Percentiles rank a stretch among this genome's conserved stretches.
Evolutionary conservation across 2,329 filamentous ascomycete genomes (phyloP).

Genomic region (Fusarium anthophilum): DNA sequence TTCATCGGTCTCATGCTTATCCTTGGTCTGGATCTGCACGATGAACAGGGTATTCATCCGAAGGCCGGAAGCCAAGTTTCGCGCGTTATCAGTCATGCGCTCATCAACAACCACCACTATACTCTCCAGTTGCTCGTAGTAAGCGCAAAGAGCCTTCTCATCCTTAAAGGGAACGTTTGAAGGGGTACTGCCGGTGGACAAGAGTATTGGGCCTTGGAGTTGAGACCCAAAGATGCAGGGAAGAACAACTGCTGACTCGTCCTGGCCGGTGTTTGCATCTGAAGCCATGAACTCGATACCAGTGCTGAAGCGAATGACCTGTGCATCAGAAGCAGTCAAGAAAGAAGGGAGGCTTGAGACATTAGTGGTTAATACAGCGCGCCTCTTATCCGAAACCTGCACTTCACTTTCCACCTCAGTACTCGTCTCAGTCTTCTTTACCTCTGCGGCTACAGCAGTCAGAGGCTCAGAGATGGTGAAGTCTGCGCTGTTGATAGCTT

Average conservation of each 20-base stretch:
- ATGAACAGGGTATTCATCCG: constrained; percentile 8
- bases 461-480: neutral
- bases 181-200: neutral
- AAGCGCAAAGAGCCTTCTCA: neutral
- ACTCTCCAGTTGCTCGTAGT: neutral
- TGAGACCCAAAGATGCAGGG: constrained; percentile 16
- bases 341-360: neutral
- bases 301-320: neutral
- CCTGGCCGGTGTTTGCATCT: rapidly evolving
- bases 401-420: neutral
- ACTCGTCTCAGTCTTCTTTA: rapidly evolving
- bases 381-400: neutral
- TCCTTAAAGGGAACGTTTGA: neutral
- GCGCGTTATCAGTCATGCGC: constrained; percentile 15
- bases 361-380: neutral
- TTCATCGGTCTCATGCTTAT: neutral
- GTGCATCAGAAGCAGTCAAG: neutral
- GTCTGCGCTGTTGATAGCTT: constrained; percentile 1
- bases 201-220: neutral
- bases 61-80: neutral
- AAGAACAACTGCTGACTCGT: neutral
- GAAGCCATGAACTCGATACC: neutral
- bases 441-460: rapidly evolving
- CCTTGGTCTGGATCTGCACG: neutral
- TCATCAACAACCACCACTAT: neutral